Base-by-base conservation (phyloP, 805 yeast genomes). In the Scheffersomyces amazonensis region DNA sequence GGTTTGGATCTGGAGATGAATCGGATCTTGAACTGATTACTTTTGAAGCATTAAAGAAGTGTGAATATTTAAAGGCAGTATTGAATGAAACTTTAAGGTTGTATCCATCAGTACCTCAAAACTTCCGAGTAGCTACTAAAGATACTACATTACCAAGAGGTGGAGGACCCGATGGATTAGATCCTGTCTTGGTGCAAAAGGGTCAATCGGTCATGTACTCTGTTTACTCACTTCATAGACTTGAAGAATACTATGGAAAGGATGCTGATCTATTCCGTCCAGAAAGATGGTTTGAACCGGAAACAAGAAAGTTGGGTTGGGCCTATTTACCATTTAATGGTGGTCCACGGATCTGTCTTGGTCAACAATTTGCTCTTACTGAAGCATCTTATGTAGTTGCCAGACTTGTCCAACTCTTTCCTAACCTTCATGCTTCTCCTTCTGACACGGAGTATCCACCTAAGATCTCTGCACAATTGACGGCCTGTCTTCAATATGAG, bases 351-450 rank as follows among this genome's bases (percentile, higher is more conserved):
- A 73, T 75, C 40, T 75, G 80, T 48, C 56, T 75, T 41, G 80
- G 80, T 32, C 79, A 75, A 60, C 79, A 75, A 53, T 73, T 73
- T 56, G 80, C 80, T 4, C 64, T 75, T 9, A 72, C 77, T 15
- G 79, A 75, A 54, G 73, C 76, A n/a, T 60, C 73, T n/a, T 74
- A 71, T 50, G 59, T 61, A 13, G 45, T 66, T 27, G 60, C 59
- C 12, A 59, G 76, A 46, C 43, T 72, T 11, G 22, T 45, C 16
- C 62, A 56, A 45, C 37, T 46, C 32, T 56, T 53, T 37, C 40
- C 44, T n/a, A 42, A 40, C 31, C 42, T 56, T 25, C 40, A 31
- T 20, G 16, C 35, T 16, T 17, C 42, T 30, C 32, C 32, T 21
- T 36, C 35, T 25, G 45, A 45, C 31, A 38, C 23, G 7, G 48